phyloP scores from a whole-genome alignment of 2,329 filamentous ascomycete species.

The Pseudocercospora ulei region DNA sequence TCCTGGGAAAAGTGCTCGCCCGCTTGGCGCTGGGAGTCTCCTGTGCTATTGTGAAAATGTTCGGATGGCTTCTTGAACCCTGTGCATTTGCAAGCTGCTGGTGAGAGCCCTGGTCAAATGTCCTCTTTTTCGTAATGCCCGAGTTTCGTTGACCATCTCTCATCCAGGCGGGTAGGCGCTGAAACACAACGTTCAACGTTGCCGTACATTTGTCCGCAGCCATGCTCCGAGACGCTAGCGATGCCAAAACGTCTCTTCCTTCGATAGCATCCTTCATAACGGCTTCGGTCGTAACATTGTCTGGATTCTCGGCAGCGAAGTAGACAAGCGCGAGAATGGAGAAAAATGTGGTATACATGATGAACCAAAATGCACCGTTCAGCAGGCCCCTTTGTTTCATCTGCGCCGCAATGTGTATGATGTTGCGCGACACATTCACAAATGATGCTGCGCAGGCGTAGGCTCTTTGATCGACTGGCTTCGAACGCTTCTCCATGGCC shows the following conservation, averaged over 20 bases:
- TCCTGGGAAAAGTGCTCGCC: constrained; percentile 28
- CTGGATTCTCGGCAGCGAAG: constrained; percentile 69
- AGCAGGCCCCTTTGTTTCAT: constrained; percentile 65
- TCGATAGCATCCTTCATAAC: constrained; percentile 76
- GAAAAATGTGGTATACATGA: constrained; percentile 75
- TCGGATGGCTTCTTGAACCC: constrained; percentile 27
- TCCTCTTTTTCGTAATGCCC: constrained; percentile 42
- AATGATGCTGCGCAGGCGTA: constrained; percentile 65
- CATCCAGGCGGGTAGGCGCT: constrained; percentile 58
- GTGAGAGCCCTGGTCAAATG: constrained; percentile 28
- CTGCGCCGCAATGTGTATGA: constrained; percentile 68
- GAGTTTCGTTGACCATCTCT: constrained; percentile 42
- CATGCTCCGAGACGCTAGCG: constrained; percentile 71
- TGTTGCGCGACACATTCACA: constrained; percentile 58
- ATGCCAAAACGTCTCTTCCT: constrained; percentile 71
- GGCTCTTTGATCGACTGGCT: constrained; percentile 60
- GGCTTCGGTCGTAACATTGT: constrained; percentile 63
- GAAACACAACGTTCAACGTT: constrained; percentile 70
- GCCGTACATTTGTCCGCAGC: constrained; percentile 77
- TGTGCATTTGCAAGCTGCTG: constrained; percentile 12
- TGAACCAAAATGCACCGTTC: constrained; percentile 80
- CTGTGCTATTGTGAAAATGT: constrained; percentile 22
- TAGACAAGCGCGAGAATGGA: constrained; percentile 70
- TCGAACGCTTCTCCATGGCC: constrained; percentile 48
- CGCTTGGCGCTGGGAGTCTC: constrained; percentile 16